Evolutionary conservation across 2,329 filamentous ascomycete species (phyloP).

Genomic region (Colletotrichum endophyticum): DNA sequence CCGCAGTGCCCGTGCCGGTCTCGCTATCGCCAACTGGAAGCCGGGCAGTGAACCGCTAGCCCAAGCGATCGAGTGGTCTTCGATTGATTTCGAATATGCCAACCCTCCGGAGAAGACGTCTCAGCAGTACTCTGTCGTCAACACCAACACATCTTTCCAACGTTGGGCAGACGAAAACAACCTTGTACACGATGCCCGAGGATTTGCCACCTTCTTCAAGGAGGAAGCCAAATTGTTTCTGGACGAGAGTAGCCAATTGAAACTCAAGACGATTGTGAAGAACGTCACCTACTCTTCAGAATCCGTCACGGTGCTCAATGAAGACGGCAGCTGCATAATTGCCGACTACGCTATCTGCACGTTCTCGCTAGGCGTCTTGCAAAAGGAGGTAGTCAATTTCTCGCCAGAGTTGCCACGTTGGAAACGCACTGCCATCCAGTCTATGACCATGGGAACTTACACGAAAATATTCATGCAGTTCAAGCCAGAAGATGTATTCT

Average conservation of each 20-base stretch:
- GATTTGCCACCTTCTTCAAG: slow-evolving; percentile 63
- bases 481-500: slow-evolving; percentile 63
- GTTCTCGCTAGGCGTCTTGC: slow-evolving; percentile 72
- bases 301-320: slow-evolving; percentile 57
- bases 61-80: slow-evolving; percentile 67
- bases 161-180: slow-evolving; percentile 68
- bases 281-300: slow-evolving; percentile 56
- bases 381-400: slow-evolving; percentile 65
- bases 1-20: slow-evolving; percentile 60
- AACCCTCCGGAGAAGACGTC: slow-evolving; percentile 61
- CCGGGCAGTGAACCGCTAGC: slow-evolving; percentile 59
- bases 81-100: slow-evolving; percentile 63
- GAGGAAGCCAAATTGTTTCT: slow-evolving; percentile 65
- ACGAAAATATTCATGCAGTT: slow-evolving; percentile 78
- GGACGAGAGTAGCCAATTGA: slow-evolving; percentile 52
- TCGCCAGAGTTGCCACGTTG: slow-evolving; percentile 63
- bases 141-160: slow-evolving; percentile 66
- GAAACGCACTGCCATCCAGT: slow-evolving; percentile 68
- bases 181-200: slow-evolving; percentile 64
- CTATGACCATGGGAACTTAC: slow-evolving; percentile 73
- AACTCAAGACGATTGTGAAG: slow-evolving; percentile 62
- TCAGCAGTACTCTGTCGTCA: slow-evolving; percentile 58
- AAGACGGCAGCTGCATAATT: slow-evolving; percentile 60
- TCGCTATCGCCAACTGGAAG: slow-evolving; percentile 67
- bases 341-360: slow-evolving; percentile 70